These are phyloP conservation scores for Mycena maculata DNA, from an alignment of 768 basidiomycete genomes.

Conservation along the genomic window DNA sequence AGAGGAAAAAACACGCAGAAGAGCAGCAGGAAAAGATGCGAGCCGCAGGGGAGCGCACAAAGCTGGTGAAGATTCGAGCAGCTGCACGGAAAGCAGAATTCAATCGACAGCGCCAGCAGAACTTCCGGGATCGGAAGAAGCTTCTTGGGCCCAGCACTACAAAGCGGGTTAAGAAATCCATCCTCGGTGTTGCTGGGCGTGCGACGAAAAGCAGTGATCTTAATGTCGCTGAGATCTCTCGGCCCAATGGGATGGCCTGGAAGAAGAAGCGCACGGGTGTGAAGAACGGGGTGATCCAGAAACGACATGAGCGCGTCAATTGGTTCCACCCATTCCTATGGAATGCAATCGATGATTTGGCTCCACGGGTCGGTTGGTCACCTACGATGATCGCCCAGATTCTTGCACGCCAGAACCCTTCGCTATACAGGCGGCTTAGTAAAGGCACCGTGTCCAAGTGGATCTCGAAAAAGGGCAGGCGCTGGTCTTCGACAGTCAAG, in stretches of 20 bases:
- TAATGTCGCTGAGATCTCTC: constrained; percentile 1
- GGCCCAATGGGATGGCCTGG: not conserved
- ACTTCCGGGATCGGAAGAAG: constrained; percentile 1
- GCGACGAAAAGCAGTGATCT: not conserved
- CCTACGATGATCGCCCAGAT: not conserved
- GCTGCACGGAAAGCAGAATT: not conserved
- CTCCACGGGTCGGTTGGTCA: not conserved
- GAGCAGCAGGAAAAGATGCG: not conserved
- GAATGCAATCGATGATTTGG: constrained; percentile 5
- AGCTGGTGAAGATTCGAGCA: not conserved
- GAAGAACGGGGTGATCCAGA: constrained; percentile 28
- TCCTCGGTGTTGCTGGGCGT: not conserved
- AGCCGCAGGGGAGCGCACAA: not conserved
- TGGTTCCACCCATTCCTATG: constrained; percentile 40
- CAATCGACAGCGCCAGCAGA: not conserved
- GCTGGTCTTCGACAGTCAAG: constrained; percentile 1
- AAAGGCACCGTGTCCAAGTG: not conserved
- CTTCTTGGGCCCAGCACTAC: not conserved
- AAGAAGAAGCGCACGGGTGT: constrained; percentile 13
- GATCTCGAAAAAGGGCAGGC: not conserved
- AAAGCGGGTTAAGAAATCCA: not conserved
- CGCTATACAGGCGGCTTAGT: not conserved
- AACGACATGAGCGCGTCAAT: constrained; percentile 15
- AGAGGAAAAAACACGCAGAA: not conserved
- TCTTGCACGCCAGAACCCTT: not conserved